Evolutionary conservation across 2,329 filamentous ascomycete genomes (phyloP).

Genomic region (Fusarium goolgardi): DNA sequence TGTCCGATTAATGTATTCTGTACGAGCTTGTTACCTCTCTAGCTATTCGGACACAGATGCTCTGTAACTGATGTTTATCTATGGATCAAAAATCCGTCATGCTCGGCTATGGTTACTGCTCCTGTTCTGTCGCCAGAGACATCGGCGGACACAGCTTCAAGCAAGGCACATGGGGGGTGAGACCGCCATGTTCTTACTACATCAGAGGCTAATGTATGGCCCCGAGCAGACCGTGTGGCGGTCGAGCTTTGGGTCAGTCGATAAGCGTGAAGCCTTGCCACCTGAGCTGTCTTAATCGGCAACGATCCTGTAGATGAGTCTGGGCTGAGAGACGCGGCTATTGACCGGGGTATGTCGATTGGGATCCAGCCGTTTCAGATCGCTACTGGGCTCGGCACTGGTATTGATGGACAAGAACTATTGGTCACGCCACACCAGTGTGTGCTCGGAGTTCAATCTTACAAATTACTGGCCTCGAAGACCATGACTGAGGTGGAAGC

Average conservation of each 20-base stretch:
- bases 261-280: slow-evolving; percentile 17
- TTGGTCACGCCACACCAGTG: slow-evolving; percentile 23
- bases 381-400: slow-evolving; percentile 33
- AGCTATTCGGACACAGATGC: slow-evolving; percentile 22
- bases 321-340: slow-evolving; percentile 24
- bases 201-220: slow-evolving; percentile 32
- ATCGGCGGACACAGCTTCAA: slow-evolving; percentile 24
- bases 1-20: slow-evolving; percentile 34
- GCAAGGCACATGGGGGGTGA: slow-evolving; percentile 41
- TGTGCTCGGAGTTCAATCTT: slow-evolving; percentile 30
- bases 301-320: slow-evolving; percentile 21
- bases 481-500: slow-evolving; percentile 22
- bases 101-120: slow-evolving; percentile 46
- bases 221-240: slow-evolving; percentile 21
- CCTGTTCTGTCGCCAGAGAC: slow-evolving; percentile 30
- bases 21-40: slow-evolving; percentile 28
- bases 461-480: slow-evolving; percentile 37
- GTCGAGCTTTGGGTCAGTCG: slow-evolving; percentile 15
- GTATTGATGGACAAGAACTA: slow-evolving; percentile 21
- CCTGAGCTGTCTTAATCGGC: slow-evolving; percentile 20
- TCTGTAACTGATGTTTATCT: slow-evolving; percentile 27
- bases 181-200: slow-evolving; percentile 39
- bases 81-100: slow-evolving; percentile 30
- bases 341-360: slow-evolving; percentile 19
- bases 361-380: slow-evolving; percentile 35